Evolutionary conservation across 106 monocot genomes (phyloP), one percentile per base, ranked within the genome.

Genomic region (Allium sativum): DNA sequence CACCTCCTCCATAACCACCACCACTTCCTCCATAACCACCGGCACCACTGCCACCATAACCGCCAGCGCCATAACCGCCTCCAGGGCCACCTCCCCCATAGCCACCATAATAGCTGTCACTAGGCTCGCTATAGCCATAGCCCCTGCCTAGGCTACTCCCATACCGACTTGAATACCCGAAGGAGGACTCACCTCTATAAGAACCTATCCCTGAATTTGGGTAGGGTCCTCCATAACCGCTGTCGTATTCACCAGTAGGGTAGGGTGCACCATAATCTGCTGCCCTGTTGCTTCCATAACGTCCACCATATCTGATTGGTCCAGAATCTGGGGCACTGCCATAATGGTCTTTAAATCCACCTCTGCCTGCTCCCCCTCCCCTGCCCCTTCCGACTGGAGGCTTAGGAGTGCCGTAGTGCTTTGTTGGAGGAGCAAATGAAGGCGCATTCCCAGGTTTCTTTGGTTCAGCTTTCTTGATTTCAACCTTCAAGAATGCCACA

Each of bases 391-490:
- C 50, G 14, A n/a, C 40, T 40, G 44, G 31, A 52, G 64, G 52
- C 20, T 52, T 50, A 41, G 64, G 52, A 40, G 48, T 65, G 64
- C 40, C 44, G 18, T 44, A 65, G 51, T 52, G 52, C 64, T 65
- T 65, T 52, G 62, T 62, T 46, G 64, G 13, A 14, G 40, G 51
- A 17, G 64, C 40, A n/a, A 52, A 40, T 65, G 64, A 22, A 65
- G 64, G 48, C 12, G 50, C 64, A 50, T 52, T 21, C 9, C 64
- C 64, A 51, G 83, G 57, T 76, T 88, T 93, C 85, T 93, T 93
- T 79, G 93, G 93, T 79, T 93, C 93, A 70, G 93, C 93, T 69
- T 93, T 93, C 88, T 93, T 93, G 79, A 93, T 80, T 84, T 93
- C 93, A 69, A 93, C 93, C 93, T 93, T 79, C 65, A 81, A 74